Evolutionary conservation across 768 basidiomycete species (phyloP).

Genomic region (Suillus hirtellus): DNA sequence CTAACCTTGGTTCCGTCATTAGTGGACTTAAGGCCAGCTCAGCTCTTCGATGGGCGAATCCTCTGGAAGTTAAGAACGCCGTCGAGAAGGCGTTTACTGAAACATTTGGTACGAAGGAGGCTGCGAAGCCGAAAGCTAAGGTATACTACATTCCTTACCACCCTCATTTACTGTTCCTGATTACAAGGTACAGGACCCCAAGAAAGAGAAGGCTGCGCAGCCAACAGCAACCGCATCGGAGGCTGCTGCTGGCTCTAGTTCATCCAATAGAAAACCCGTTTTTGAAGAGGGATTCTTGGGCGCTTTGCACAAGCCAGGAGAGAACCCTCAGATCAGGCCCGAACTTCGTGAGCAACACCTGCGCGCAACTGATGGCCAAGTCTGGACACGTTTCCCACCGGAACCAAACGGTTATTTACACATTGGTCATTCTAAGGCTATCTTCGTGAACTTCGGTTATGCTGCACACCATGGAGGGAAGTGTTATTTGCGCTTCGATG

Average conservation of each 20-base stretch:
- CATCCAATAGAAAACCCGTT: conserved; percentile 55
- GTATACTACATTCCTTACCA: conserved; percentile 34
- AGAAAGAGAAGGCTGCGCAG: conserved; percentile 41
- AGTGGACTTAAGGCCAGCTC: conserved; percentile 61
- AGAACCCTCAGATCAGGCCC: conserved; percentile 83
- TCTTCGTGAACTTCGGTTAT: conserved; percentile 98
- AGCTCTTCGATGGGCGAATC: conserved; percentile 77
- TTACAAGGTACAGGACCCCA: conserved; percentile 41
- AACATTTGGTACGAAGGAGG: conserved; percentile 72
- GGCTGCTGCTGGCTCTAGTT: conserved; percentile 37
- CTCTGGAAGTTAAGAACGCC: conserved; percentile 81
- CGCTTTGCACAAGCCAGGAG: conserved; percentile 89
- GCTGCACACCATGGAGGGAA: conserved; percentile 92
- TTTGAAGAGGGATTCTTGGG: conserved; percentile 97
- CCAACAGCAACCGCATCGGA: conserved; percentile 35
- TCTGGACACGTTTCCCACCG: conserved; percentile 96
- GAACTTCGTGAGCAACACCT: conserved; percentile 82
- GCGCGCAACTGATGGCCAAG: conserved; percentile 73
- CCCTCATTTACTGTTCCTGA: not conserved
- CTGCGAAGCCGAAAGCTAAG: conserved; percentile 65
- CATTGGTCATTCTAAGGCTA: conserved; percentile 97
- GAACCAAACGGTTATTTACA: conserved; percentile 98
- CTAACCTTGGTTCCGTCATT: conserved; percentile 66
- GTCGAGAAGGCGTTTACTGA: conserved; percentile 69
- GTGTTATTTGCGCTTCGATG: conserved; percentile 94